Evolutionary conservation across 352 stramenopile genomes (phyloP), one percentile per base, ranked within the genome.

Genomic region (Phytophthora pluvialis): DNA sequence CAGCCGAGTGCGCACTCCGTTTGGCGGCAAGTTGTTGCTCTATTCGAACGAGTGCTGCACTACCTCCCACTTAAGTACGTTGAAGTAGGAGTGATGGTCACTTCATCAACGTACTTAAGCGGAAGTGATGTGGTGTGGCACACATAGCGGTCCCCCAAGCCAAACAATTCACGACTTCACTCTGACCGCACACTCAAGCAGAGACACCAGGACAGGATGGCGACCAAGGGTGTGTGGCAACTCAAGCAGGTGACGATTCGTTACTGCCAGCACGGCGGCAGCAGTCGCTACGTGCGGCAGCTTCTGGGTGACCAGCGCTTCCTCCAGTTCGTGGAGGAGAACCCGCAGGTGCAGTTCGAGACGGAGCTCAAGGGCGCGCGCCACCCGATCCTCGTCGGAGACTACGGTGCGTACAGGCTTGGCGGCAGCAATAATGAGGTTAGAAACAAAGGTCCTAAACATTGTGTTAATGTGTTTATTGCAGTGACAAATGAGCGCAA

Each of bases 251-350:
- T 92, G 67, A 92, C 83, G 68, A 89, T 92, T 57, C 83, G 83
- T 45, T 92, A 92, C 81, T 92, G 83, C 61, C 83, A 92, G 67
- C 74, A 92, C 66, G 66, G 83, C 42, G 83, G 83, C 49, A 92
- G 83, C 75, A 96, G 88, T 71, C 81, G 82, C 59, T 80, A 93
- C 62, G 72, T 94, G 38, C 71, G 86, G 32, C 69, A 91, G 35
- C 77, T 96, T 70, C 75, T 96, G 46, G 70, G 73, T 42, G 85
- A 94, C 56, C 53, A 81, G 60, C 86, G 85, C 42, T 96, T 96
- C 70, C 66, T 92, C 32, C 73, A 82, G 43, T 94, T 96, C 58
- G 88, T 96, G 42, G 84, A 91, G 67, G 86, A 93, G 59, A 96
- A 96, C 66, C 88, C 88, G 53, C 88, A 96, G 73, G 80, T 96